A percentile compares a stretch with the other conserved stretches of the same genome.
Evolutionary conservation across 331 rosid genomes (phyloP).

Genomic region (Rhamnella rubrinervis): DNA sequence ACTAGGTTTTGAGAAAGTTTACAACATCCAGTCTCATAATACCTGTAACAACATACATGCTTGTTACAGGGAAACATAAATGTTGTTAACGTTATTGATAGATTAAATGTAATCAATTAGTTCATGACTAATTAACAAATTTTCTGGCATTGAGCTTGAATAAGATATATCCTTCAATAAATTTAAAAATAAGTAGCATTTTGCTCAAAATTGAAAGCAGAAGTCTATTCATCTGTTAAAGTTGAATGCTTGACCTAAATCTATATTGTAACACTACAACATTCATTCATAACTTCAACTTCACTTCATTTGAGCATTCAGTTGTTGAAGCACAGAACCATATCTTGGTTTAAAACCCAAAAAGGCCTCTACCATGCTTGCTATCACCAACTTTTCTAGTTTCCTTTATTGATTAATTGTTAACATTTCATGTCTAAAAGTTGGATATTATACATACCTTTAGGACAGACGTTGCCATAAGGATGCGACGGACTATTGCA

Average conservation of each 20-base stretch:
- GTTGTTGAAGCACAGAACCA: neutral
- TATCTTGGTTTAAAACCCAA: neutral
- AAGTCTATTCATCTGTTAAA: neutral
- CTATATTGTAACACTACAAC: neutral
- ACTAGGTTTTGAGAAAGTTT: neutral
- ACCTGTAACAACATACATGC: neutral
- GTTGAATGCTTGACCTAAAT: neutral
- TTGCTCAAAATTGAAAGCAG: no score
- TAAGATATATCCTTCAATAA: neutral
- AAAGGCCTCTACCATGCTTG: neutral
- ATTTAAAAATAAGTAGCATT: no score
- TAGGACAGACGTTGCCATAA: slow-evolving; percentile 98
- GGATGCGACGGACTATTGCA: slow-evolving; percentile 88
- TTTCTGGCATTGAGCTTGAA: neutral
- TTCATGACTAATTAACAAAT: neutral
- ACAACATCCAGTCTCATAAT: neutral
- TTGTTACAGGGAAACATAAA: neutral
- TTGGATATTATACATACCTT: slow-evolving; percentile 59
- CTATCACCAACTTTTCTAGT: neutral
- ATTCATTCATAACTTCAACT: neutral
- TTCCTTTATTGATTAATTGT: neutral
- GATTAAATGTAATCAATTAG: neutral
- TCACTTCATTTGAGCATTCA: neutral
- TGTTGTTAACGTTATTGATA: neutral
- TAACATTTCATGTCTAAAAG: neutral